Evolutionary conservation across 2,329 filamentous ascomycete genomes (phyloP).

Genomic region (Aspergillus japonicus): DNA sequence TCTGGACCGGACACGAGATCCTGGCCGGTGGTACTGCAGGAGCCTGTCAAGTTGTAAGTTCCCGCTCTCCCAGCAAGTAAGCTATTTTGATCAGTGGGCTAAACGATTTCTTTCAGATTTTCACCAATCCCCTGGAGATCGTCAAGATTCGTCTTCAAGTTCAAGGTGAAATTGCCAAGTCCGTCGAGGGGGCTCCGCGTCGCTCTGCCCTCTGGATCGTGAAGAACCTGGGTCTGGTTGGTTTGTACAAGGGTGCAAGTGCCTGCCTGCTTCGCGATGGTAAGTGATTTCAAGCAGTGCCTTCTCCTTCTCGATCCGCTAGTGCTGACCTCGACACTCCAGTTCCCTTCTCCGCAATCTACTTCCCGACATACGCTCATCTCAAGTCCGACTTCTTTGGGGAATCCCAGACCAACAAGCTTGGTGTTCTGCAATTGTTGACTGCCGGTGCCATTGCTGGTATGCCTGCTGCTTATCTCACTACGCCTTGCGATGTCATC

Average conservation of each 20-base stretch:
- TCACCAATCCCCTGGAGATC: conserved; percentile 97
- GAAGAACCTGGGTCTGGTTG: conserved; percentile 86
- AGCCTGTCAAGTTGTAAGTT: conserved; percentile 89
- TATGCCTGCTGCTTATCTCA: conserved; percentile 91
- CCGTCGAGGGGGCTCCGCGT: conserved; percentile 74
- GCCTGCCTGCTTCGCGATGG: conserved; percentile 88
- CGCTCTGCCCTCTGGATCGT: conserved; percentile 98
- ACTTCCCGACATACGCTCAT: conserved; percentile 96
- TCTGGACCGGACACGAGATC: conserved; percentile 70
- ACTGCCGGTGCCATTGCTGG: conserved; percentile 92
- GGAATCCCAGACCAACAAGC: conserved; percentile 80
- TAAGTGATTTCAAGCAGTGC: conserved; percentile 27
- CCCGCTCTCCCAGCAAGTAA: not conserved
- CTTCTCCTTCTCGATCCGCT: not conserved
- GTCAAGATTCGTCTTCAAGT: conserved; percentile 99
- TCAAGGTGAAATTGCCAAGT: conserved; percentile 92
- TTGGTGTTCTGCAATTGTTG: conserved; percentile 85
- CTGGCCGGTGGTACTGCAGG: conserved; percentile 86
- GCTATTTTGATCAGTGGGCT: conserved; percentile 3
- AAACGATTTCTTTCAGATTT: conserved; percentile 59
- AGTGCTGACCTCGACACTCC: not conserved
- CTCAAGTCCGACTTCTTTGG: conserved; percentile 93
- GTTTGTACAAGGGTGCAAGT: conserved; percentile 93
- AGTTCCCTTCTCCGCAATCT: conserved; percentile 96
- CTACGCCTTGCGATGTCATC: conserved; percentile 97